A percentile compares a stretch with the other conserved stretches of the same genome.
phyloP scores from a whole-genome alignment of 768 basidiomycete species.

The Russula lepida region DNA sequence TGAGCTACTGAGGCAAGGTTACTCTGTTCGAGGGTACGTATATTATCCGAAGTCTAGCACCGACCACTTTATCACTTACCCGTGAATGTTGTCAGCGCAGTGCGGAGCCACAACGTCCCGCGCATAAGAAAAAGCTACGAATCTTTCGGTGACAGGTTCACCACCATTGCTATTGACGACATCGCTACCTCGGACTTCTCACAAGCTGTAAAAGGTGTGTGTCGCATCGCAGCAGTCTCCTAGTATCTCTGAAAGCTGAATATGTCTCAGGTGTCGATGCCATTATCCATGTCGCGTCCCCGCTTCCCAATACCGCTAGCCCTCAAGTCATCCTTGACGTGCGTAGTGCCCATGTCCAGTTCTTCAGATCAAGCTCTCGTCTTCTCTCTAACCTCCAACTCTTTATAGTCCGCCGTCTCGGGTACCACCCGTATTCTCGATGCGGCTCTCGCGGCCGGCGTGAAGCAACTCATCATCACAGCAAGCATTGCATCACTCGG shows the following conservation, averaged over 20 bases:
- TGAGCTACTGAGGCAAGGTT: constrained; percentile 38
- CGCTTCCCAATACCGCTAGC: background rate
- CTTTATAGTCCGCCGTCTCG: constrained; percentile 8
- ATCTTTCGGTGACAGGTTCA: constrained; percentile 17
- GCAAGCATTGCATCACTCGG: constrained; percentile 6
- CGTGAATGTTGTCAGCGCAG: constrained; percentile 11
- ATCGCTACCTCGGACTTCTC: constrained; percentile 22
- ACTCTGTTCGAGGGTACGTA: constrained; percentile 38
- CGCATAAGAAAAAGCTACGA: constrained; percentile 15
- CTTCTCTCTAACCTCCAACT: background rate
- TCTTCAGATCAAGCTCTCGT: no score
- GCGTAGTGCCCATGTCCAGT: background rate
- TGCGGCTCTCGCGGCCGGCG: background rate
- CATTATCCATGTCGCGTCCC: constrained; percentile 20
- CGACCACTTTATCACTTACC: no score
- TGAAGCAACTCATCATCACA: constrained; percentile 15
- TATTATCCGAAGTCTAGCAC: no score
- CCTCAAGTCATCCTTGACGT: constrained; percentile 18
- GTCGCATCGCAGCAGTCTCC: background rate
- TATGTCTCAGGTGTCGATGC: constrained; percentile 12
- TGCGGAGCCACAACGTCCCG: constrained; percentile 19
- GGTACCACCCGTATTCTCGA: constrained; percentile 20
- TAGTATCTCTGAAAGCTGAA: background rate
- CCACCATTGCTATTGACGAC: constrained; percentile 20
- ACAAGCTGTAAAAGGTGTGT: constrained; percentile 20